Conservation (phyloP, 1,139 yeast genomes). For the Hansenula sp. region DNA sequence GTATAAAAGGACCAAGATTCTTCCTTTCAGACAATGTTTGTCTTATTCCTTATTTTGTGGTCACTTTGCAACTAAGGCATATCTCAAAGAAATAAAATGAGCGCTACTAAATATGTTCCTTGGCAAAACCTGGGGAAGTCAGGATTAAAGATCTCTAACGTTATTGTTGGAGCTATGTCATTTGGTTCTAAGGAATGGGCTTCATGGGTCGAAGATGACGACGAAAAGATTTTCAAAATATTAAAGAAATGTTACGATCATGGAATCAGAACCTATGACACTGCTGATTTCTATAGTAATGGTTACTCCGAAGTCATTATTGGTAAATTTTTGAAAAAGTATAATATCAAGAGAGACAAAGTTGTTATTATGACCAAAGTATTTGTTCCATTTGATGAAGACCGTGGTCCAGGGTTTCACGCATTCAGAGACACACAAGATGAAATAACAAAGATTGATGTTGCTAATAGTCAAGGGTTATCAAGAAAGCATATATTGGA, state of each 20-base stretch:
- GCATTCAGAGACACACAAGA: not conserved
- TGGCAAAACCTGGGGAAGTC: conserved; percentile 24
- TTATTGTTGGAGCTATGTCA: conserved; percentile 28
- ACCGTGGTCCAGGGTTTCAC: conserved; percentile 3
- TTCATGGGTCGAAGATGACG: conserved; percentile 39
- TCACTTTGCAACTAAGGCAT: too few relatives aligned
- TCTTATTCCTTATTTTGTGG: too few relatives aligned
- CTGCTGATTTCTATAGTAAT: conserved; percentile 39
- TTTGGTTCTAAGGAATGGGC: conserved; percentile 39
- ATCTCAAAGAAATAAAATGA: too few relatives aligned
- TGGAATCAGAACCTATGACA: conserved; percentile 45
- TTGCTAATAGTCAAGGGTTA: conserved; percentile 30
- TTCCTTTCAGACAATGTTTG: too few relatives aligned
- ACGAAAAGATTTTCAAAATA: conserved; percentile 28
- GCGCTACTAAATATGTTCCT: not conserved
- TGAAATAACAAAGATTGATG: conserved; percentile 12
- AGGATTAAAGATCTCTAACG: conserved; percentile 42
- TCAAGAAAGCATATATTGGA: conserved; percentile 46
- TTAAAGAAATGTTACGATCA: conserved; percentile 39
- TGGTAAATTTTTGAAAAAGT: conserved; percentile 35
- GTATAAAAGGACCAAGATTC: too few relatives aligned
- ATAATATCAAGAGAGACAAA: conserved; percentile 33
- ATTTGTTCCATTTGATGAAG: conserved; percentile 24
- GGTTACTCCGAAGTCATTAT: conserved; percentile 34
- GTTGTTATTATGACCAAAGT: conserved; percentile 39